phyloP scores from a whole-genome alignment of 2,329 filamentous ascomycete genomes.

The Paecilomyces niveus region DNA sequence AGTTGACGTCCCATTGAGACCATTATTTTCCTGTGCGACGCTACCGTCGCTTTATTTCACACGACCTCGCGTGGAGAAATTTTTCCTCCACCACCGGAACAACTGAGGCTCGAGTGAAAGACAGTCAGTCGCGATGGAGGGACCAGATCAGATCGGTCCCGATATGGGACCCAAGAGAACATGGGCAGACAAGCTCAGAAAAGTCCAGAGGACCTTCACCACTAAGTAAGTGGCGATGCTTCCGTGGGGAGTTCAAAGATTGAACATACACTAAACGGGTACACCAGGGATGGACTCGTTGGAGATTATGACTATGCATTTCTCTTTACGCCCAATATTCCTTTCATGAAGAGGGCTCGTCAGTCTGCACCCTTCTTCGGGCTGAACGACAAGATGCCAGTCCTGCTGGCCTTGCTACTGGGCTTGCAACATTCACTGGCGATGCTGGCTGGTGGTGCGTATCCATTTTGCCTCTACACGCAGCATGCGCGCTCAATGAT shows the following conservation, averaged over 20 bases:
- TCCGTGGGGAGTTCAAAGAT: neutral
- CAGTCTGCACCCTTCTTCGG: conserved; percentile 63
- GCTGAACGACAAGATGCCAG: conserved; percentile 60
- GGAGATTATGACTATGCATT: conserved; percentile 87
- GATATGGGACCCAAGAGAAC: conserved; percentile 29
- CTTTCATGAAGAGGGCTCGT: conserved; percentile 64
- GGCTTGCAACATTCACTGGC: conserved; percentile 64
- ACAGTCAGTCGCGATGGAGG: conserved; percentile 21
- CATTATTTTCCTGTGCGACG: neutral
- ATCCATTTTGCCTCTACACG: neutral
- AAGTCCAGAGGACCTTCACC: conserved; percentile 30
- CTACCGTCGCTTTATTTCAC: neutral
- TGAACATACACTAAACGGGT: neutral
- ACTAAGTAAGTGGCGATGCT: conserved; percentile 27
- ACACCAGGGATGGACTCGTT: conserved; percentile 60
- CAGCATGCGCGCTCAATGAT: neutral
- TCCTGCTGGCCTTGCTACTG: conserved; percentile 58
- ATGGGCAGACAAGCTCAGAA: conserved; percentile 27
- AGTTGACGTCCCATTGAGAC: neutral
- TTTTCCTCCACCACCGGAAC: neutral
- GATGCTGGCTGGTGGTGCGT: conserved; percentile 51
- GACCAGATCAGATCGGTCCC: conserved; percentile 38
- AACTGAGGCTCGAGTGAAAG: neutral
- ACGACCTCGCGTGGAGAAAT: neutral
- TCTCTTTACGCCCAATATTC: conserved; percentile 73